Base-by-base conservation (phyloP, 768 basidiomycete species). In the Collybia sordida region DNA sequence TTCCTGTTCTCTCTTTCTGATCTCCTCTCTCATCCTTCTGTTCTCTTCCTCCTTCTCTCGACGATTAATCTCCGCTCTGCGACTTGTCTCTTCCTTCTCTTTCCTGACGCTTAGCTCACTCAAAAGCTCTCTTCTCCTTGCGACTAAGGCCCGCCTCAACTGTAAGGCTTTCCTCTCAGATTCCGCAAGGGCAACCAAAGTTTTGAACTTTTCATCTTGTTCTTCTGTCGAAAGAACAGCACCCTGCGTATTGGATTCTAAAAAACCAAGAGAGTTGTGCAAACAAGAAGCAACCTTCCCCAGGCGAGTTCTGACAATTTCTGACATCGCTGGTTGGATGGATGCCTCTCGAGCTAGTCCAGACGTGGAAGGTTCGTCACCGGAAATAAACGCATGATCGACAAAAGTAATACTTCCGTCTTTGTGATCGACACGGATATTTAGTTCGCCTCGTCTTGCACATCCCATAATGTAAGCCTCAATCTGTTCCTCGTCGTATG, bases 381-480 rank as follows among this genome's bases (percentile, higher is more conserved):
- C 61, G 0, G 64, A 56, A n/a, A 72, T 69, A 59, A 88, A 91
- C 0, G 85, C 78, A 47, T 90, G 86, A 59, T 94, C 89, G 39
- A 86, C 77, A 61, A 98, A 99, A 5, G 83, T 77, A 68, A 98
- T 85, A 52, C 83, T 85, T 15, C 92, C 90, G 3, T 79, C 81
- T 24, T 88, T 85, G 65, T 99, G 96, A 68, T 98, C 93, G 39
- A 98, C 83, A 14, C 85, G 84, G 54, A 97, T 86, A 58, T 72
- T 79, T 42, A 98, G 80, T 66, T 97, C 93, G 34, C 92, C 91
- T 6, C 88, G 82, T 41, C 87, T 82, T 38, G 92, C 91, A 51
- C 93, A 92, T 28, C 88, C 86, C 90, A 97, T 96, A 55, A 98
- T 72, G 68, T 96, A 98, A 3, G 89, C 88, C 69, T 98, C 93